Percentiles rank a stretch among this genome's conserved stretches.
Conservation (phyloP, 805 yeast species). For the Lachancea meyersii region DNA sequence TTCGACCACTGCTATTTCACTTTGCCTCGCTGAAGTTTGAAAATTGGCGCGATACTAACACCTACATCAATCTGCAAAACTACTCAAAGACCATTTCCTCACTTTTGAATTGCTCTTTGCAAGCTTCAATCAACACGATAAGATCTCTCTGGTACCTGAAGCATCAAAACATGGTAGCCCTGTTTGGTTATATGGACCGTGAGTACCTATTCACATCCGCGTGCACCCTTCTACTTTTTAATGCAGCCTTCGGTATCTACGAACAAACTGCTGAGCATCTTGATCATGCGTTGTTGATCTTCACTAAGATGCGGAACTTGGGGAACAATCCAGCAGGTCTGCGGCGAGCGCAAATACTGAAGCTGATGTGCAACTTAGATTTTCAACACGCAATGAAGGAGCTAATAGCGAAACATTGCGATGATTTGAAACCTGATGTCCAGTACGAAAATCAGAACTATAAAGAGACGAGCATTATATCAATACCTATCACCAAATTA, state of each 20-base stretch:
- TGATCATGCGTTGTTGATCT: constrained; percentile 64
- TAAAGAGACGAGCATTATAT: constrained; percentile 16
- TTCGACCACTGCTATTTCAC: constrained; percentile 69
- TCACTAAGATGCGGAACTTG: constrained; percentile 67
- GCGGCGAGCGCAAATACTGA: constrained; percentile 63
- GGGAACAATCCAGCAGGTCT: constrained; percentile 79
- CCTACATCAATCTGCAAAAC: constrained; percentile 56
- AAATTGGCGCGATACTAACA: constrained; percentile 36
- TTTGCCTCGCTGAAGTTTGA: constrained; percentile 64
- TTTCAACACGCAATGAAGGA: constrained; percentile 59
- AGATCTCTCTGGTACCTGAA: constrained; percentile 67
- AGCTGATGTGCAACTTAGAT: constrained; percentile 58
- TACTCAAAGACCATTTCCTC: constrained; percentile 66
- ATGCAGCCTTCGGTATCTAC: constrained; percentile 76
- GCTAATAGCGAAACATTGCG: constrained; percentile 53
- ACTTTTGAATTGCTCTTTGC: constrained; percentile 67
- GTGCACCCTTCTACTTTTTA: constrained; percentile 64
- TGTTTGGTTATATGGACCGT: constrained; percentile 83
- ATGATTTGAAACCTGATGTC: constrained; percentile 25
- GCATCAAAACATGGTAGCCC: constrained; percentile 76
- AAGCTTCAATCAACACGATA: constrained; percentile 71
- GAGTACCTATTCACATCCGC: constrained; percentile 75
- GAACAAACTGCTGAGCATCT: constrained; percentile 66
- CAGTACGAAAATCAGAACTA: constrained; percentile 18
- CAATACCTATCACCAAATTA: constrained; percentile 16